phyloP scores from a whole-genome alignment of 257 asterid genomes.

The Ballota nigra region DNA sequence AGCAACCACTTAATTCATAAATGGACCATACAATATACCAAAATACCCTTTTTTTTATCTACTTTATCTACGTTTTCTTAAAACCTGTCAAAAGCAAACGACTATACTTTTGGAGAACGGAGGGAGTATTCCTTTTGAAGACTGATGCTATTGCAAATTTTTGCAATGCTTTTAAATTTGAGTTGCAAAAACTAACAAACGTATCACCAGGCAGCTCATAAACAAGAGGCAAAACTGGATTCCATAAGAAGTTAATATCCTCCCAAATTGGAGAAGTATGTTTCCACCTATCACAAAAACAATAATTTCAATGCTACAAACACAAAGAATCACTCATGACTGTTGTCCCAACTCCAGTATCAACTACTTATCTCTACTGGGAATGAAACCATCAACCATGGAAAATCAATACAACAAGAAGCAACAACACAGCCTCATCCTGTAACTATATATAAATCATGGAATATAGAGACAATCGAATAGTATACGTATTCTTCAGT shows the following conservation, averaged over 20 bases:
- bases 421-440: slow-evolving; percentile 20
- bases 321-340: slow-evolving; percentile 39
- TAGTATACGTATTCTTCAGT: not conserved
- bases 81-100: too few relatives aligned
- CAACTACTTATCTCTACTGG: slow-evolving; percentile 24
- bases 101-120: too few relatives aligned
- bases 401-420: slow-evolving; percentile 27
- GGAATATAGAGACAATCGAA: slow-evolving; percentile 19
- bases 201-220: not conserved
- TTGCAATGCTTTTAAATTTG: too few relatives aligned
- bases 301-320: slow-evolving; percentile 36
- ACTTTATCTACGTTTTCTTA: too few relatives aligned
- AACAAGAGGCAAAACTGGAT: slow-evolving; percentile 25
- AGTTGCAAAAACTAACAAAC: too few relatives aligned
- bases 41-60: too few relatives aligned
- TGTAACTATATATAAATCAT: slow-evolving; percentile 1
- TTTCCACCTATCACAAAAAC: too few relatives aligned
- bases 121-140: too few relatives aligned
- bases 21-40: too few relatives aligned
- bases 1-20: too few relatives aligned
- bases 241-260: slow-evolving; percentile 18
- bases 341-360: slow-evolving; percentile 36
- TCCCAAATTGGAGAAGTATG: slow-evolving; percentile 21
- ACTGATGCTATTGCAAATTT: too few relatives aligned
- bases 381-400: slow-evolving; percentile 12